Base-by-base conservation (phyloP, 2,329 filamentous ascomycete species). In the Fusarium zealandicum region DNA sequence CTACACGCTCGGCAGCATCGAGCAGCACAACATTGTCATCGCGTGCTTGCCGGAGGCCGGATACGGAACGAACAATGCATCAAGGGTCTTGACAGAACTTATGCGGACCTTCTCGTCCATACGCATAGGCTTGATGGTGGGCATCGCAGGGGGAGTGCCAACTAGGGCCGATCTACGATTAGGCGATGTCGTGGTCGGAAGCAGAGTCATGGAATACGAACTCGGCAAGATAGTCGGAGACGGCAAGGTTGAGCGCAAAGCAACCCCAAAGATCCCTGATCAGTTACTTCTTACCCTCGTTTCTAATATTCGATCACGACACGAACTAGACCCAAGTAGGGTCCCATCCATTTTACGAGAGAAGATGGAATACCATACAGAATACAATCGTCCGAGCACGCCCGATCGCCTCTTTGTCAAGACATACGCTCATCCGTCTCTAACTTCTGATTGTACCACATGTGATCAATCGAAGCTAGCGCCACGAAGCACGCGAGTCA, bases 41-140 rank as follows among this genome's bases (percentile, higher is more conserved):
- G 65, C 63, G 1, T 69, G 67, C 5, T 7, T 71, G 1, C 69
- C 67, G 1, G 9, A 9, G 1, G 48, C 43, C 0, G 48, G 61
- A 7, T 68, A 69, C 2, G 68, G 68, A 0, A 65, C 43, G 0
- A 69, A 61, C 5, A 66, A 62, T 2, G 66, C 70, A 0, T 59
- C 68, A 0, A 63, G 30, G 1, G 68, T 69, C 0, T n/a, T 57
- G 76, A 58, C n/a, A 0, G 11, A 58, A 1, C 2, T 64, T 2
- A n/a, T 4, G 2, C 7, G 56, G 7, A 81, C 88, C 30, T 85
- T 76, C 51, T 81, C 31, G 0, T 36, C 28, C 0, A 47, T 66
- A 0, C n/a, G 35, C 0, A 1, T 54, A 1, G 46, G 59, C 0
- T 37, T 71, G 5, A 59, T 70, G 40, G 69, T 70, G 0, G 69